Percentiles rank a stretch among this genome's conserved stretches.
Evolutionary conservation across 2,329 filamentous ascomycete genomes (phyloP).

Genomic region (Microsporum canis): DNA sequence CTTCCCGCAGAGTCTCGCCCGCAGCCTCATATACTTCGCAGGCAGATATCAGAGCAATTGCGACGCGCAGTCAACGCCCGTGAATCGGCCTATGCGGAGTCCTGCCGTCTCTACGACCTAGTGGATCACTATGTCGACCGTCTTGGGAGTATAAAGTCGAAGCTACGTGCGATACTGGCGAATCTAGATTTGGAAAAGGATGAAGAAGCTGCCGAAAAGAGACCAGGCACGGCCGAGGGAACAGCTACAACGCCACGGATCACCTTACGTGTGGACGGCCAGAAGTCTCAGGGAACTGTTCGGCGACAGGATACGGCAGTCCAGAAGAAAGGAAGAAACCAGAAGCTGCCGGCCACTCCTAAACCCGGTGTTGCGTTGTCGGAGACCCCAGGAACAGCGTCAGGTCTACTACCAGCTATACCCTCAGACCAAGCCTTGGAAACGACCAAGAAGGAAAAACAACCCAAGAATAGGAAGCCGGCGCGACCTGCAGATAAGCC

Average conservation of each 20-base stretch:
- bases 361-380: not conserved
- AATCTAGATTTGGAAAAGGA: slow-evolving; percentile 34
- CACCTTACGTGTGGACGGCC: slow-evolving; percentile 32
- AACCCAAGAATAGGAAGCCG: slow-evolving; percentile 4
- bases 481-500: slow-evolving; percentile 32
- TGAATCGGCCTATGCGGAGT: slow-evolving; percentile 47
- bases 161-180: slow-evolving; percentile 44
- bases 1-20: slow-evolving; percentile 39
- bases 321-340: slow-evolving; percentile 1
- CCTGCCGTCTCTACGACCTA: slow-evolving; percentile 45
- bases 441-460: slow-evolving; percentile 8
- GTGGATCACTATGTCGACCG: slow-evolving; percentile 47
- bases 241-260: slow-evolving; percentile 29
- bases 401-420: not conserved
- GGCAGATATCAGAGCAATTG: slow-evolving; percentile 46
- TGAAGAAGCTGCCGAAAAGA: slow-evolving; percentile 27
- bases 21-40: slow-evolving; percentile 43
- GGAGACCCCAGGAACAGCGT: not conserved
- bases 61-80: slow-evolving; percentile 44
- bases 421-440: not conserved
- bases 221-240: slow-evolving; percentile 31
- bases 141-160: slow-evolving; percentile 48
- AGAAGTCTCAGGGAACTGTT: slow-evolving; percentile 12
- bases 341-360: not conserved
- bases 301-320: not conserved